A percentile compares a stretch with the other conserved stretches of the same genome.
These are phyloP conservation scores for Amoeboaphelidium protococcarum DNA, from an alignment of 371 early-diverging fungal species.

Conservation along the genomic window DNA sequence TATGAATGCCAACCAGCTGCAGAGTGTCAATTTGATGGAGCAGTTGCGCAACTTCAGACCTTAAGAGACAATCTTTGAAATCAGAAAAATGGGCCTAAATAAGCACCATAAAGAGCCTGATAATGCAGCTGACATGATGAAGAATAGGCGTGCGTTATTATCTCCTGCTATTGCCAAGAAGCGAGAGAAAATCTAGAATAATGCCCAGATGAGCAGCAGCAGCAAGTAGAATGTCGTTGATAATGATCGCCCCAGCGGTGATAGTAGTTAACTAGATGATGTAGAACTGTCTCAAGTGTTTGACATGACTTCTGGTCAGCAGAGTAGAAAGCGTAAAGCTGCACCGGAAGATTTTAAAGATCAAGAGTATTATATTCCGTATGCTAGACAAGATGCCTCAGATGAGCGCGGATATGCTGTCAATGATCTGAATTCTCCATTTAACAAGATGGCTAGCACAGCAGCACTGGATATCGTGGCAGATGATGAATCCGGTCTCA, in stretches of 20 bases:
- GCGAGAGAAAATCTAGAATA: constrained; percentile 4
- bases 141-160: constrained; percentile 43
- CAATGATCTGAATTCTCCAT: constrained; percentile 28
- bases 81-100: constrained; percentile 45
- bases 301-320: too few relatives aligned
- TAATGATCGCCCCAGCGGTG: too few relatives aligned
- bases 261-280: too few relatives aligned
- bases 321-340: neutral
- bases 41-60: constrained; percentile 54
- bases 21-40: constrained; percentile 33
- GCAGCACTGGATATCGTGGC: constrained; percentile 53
- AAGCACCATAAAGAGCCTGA: constrained; percentile 31
- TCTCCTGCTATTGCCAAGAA: constrained; percentile 23
- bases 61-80: constrained; percentile 70
- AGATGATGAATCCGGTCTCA: constrained; percentile 43
- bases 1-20: constrained; percentile 15
- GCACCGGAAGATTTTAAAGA: constrained; percentile 27
- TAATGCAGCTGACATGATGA: constrained; percentile 36
- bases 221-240: too few relatives aligned
- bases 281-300: too few relatives aligned
- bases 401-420: constrained; percentile 78
- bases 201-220: neutral
- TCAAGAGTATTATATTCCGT: constrained; percentile 64
- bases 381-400: constrained; percentile 53
- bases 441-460: constrained; percentile 46